These are phyloP conservation scores for Talaromyces sp. DNA, from an alignment of 2,329 filamentous ascomycete genomes.

Conservation along the genomic window DNA sequence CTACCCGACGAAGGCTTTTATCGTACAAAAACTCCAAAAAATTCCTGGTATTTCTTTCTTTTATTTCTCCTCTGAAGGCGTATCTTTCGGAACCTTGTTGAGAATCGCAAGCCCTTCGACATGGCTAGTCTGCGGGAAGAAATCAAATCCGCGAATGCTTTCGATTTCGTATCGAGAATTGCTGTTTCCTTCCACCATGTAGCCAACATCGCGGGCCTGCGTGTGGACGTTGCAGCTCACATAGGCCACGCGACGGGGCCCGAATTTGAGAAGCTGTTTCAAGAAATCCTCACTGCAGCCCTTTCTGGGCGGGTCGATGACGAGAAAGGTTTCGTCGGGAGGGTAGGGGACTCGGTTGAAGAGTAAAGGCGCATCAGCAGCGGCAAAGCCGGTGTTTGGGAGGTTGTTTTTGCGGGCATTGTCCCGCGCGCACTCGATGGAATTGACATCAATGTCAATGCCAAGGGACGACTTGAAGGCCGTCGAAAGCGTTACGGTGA, in stretches of 20 bases:
- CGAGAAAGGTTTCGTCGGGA: constrained; percentile 79
- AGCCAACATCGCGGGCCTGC: constrained; percentile 86
- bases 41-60: not conserved
- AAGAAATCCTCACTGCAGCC: constrained; percentile 87
- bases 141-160: constrained; percentile 88
- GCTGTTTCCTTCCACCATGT: constrained; percentile 66
- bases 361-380: constrained; percentile 77
- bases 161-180: constrained; percentile 71
- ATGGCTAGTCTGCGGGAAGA: constrained; percentile 83
- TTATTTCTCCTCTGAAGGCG: not conserved
- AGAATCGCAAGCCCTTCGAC: constrained; percentile 62
- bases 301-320: constrained; percentile 94
- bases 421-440: constrained; percentile 70
- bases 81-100: constrained; percentile 30
- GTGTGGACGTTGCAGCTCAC: constrained; percentile 98
- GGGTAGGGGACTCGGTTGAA: constrained; percentile 74
- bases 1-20: not conserved
- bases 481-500: constrained; percentile 86
- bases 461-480: constrained; percentile 77
- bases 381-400: constrained; percentile 74
- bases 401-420: constrained; percentile 79
- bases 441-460: constrained; percentile 80
- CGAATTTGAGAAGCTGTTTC: constrained; percentile 71
- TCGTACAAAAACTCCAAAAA: not conserved
- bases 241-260: constrained; percentile 77